A percentile compares a stretch with the other conserved stretches of the same genome.
Evolutionary conservation across 2,329 filamentous ascomycete genomes (phyloP).

Genomic region (Pyricularia sp.): DNA sequence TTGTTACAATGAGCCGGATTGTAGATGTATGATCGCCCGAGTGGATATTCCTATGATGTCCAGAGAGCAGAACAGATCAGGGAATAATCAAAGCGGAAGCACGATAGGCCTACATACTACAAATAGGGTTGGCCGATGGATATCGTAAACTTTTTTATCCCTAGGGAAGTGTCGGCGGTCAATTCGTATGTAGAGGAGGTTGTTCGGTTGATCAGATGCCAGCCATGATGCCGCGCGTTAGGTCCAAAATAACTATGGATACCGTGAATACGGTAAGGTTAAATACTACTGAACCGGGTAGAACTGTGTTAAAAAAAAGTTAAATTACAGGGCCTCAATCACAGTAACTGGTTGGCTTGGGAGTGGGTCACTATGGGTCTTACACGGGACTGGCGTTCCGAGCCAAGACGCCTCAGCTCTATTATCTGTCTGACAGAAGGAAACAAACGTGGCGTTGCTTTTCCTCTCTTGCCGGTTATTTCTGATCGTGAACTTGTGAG

Average conservation of each 20-base stretch:
- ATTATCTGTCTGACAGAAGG: neutral
- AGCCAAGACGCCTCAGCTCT: neutral
- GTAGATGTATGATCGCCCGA: neutral
- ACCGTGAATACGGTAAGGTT: too few species aligned
- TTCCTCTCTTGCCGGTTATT: neutral
- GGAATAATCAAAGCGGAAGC: neutral
- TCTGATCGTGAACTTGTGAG: neutral
- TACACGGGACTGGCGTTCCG: neutral
- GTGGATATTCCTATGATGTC: neutral
- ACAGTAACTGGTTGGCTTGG: neutral
- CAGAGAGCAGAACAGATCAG: neutral
- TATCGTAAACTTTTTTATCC: too few species aligned
- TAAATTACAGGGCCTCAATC: neutral
- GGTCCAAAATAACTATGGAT: too few species aligned
- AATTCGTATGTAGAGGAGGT: too few species aligned
- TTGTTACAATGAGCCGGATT: neutral
- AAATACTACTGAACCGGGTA: too few species aligned
- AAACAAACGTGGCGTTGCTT: neutral
- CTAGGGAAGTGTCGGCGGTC: too few species aligned
- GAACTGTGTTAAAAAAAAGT: neutral
- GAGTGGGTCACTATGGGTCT: neutral
- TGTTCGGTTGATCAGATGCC: too few species aligned
- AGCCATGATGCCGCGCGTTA: too few species aligned
- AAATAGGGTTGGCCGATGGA: too few species aligned
- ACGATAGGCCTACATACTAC: too few species aligned